A percentile compares a stretch with the other conserved stretches of the same genome.
Evolutionary conservation across 169 alveolate genomes (phyloP).

Genomic region (Eimeria zaria): DNA sequence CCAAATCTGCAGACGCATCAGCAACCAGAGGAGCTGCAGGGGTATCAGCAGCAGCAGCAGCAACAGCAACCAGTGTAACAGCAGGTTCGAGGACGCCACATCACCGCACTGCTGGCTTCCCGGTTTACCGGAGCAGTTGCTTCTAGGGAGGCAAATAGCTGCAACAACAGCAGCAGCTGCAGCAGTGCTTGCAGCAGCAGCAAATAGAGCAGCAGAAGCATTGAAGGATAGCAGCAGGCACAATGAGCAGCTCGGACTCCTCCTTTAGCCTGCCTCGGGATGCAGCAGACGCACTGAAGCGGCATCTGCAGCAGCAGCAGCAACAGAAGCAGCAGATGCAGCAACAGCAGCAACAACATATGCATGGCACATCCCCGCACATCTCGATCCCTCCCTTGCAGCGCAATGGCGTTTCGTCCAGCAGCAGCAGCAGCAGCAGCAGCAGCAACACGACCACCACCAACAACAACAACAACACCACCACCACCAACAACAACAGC

Average conservation of each 20-base stretch:
- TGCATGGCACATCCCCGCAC: background rate
- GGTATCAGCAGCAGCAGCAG: background rate
- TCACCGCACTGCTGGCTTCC: background rate
- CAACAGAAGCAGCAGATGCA: constrained; percentile 33
- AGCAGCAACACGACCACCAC: no score
- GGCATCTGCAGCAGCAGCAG: constrained; percentile 10
- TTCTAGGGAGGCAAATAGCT: background rate
- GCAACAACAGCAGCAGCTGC: background rate
- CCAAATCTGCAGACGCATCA: background rate
- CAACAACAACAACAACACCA: background rate
- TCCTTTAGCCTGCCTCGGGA: background rate
- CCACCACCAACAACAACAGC: background rate
- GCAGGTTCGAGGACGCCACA: background rate
- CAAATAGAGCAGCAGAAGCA: background rate
- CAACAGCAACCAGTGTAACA: background rate
- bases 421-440: background rate
- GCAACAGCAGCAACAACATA: background rate
- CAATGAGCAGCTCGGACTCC: constrained; percentile 14
- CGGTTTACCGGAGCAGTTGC: background rate
- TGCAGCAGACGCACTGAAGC: background rate
- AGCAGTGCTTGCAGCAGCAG: constrained; percentile 30
- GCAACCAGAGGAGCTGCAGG: background rate
- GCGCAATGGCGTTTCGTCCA: background rate
- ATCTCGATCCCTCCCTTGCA: background rate
- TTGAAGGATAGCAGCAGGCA: background rate